These are phyloP conservation scores for Cercospora sojina DNA, from an alignment of 2,329 filamentous ascomycete species.

Conservation along the genomic window DNA sequence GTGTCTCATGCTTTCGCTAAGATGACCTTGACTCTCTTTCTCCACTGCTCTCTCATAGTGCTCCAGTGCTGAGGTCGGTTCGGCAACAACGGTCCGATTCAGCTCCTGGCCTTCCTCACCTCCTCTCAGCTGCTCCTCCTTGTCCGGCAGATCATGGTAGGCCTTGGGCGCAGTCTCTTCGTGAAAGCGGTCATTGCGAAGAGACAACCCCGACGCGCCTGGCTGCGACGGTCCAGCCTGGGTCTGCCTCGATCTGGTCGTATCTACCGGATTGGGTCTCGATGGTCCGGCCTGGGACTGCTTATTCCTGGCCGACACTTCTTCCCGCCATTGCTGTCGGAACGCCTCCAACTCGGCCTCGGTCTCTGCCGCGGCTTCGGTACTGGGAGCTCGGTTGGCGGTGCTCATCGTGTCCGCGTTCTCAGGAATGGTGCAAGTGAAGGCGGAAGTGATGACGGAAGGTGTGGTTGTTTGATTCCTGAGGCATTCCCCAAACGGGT, in stretches of 20 bases:
- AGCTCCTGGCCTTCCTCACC: constrained; percentile 43
- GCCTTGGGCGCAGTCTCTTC: constrained; percentile 45
- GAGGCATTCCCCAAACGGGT: background rate
- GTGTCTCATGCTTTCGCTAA: constrained; percentile 82
- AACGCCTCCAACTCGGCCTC: constrained; percentile 79
- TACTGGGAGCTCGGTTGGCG: constrained; percentile 9
- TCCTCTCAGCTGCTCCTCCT: constrained; percentile 45
- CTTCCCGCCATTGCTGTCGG: constrained; percentile 79
- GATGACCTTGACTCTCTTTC: constrained; percentile 77
- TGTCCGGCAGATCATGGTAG: constrained; percentile 50
- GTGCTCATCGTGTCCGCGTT: constrained; percentile 14
- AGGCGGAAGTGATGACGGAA: background rate
- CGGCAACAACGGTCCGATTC: constrained; percentile 39
- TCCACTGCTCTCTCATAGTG: constrained; percentile 91
- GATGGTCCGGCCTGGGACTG: constrained; percentile 19
- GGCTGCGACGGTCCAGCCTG: constrained; percentile 4
- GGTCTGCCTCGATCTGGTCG: constrained; percentile 5
- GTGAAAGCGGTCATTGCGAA: constrained; percentile 36
- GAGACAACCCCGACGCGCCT: constrained; percentile 27
- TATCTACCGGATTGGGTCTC: background rate
- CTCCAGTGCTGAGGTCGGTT: constrained; percentile 77
- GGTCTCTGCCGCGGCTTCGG: constrained; percentile 32
- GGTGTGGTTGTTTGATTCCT: background rate
- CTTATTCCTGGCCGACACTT: constrained; percentile 61
- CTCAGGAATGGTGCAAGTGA: background rate